phyloP scores from a whole-genome alignment of 495 filamentous ascomycete genomes.

The Podospora australis region DNA sequence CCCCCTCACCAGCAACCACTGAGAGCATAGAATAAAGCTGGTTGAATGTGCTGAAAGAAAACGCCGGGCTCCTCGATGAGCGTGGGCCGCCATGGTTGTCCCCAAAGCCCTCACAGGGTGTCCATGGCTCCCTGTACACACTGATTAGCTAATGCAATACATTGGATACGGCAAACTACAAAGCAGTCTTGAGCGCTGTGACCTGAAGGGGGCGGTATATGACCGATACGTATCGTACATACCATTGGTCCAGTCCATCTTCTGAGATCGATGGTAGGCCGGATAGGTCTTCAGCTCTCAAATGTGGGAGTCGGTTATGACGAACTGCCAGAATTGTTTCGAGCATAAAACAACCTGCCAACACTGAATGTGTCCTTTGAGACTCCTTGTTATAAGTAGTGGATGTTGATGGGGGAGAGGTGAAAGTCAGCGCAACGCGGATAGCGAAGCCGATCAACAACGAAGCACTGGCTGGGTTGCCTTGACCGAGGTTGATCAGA shows the following conservation, averaged over 20 bases:
- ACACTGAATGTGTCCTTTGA: constrained; percentile 41
- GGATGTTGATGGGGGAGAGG: constrained; percentile 18
- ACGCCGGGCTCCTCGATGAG: constrained; percentile 45
- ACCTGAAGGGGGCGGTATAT: not conserved
- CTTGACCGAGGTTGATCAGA: constrained; percentile 52
- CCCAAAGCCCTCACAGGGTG: constrained; percentile 43
- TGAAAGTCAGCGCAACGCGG: constrained; percentile 48
- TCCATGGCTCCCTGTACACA: constrained; percentile 51
- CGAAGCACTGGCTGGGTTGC: constrained; percentile 52
- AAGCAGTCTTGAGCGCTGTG: not conserved
- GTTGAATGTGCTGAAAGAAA: constrained; percentile 60
- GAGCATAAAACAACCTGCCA: constrained; percentile 58
- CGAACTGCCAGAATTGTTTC: constrained; percentile 59
- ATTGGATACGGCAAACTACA: not conserved
- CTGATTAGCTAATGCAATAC: not conserved
- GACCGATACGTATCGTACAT: not conserved
- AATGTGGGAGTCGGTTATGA: constrained; percentile 45
- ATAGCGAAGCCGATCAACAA: constrained; percentile 56
- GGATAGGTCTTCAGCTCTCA: constrained; percentile 43
- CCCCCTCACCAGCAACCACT: constrained; percentile 7
- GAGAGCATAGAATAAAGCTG: constrained; percentile 32
- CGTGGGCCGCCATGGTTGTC: constrained; percentile 21
- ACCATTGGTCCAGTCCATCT: constrained; percentile 62
- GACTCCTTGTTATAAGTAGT: constrained; percentile 32
- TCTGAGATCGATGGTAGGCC: constrained; percentile 46